Percentiles rank a stretch among this genome's conserved stretches.
Conservation (phyloP, 2,329 filamentous ascomycete species). For the Stylonectria norvegica region DNA sequence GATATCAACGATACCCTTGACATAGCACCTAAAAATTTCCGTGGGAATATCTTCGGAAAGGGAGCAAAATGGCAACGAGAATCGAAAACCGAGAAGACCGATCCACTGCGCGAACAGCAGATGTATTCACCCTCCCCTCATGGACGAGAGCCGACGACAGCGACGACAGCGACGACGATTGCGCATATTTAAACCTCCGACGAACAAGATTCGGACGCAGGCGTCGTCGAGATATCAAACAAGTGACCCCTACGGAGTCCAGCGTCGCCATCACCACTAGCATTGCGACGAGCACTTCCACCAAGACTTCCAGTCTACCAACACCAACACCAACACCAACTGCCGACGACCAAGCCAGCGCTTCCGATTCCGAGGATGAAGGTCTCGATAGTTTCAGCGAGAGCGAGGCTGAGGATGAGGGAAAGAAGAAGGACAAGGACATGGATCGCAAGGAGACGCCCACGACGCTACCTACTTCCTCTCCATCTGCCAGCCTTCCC, state of each 20-base stretch:
- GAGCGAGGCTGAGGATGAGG: slow-evolving; percentile 6
- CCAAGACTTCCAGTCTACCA: background rate
- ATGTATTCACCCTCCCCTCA: slow-evolving; percentile 15
- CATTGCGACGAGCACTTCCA: too few species aligned
- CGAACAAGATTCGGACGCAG: background rate
- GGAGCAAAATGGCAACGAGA: too few species aligned
- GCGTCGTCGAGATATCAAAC: background rate
- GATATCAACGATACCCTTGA: too few species aligned
- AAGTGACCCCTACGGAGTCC: background rate
- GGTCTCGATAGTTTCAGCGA: slow-evolving; percentile 1
- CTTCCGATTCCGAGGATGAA: too few species aligned
- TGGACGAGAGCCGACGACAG: slow-evolving; percentile 29
- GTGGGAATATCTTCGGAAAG: too few species aligned
- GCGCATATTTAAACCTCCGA: background rate
- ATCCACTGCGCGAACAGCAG: slow-evolving; percentile 15
- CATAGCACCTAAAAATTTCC: too few species aligned
- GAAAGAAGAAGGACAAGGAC: background rate
- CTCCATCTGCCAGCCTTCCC: too few species aligned
- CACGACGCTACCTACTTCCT: background rate
- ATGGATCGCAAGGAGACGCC: background rate
- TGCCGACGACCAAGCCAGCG: background rate
- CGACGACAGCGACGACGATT: slow-evolving; percentile 1
- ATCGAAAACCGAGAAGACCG: too few species aligned
- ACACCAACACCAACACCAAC: background rate
- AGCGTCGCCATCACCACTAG: background rate